Percentiles rank a stretch among this genome's conserved stretches.
These are phyloP conservation scores for Cystobasidium sp. DNA, from an alignment of 1,284 basidiomycete genomes.

Conservation along the genomic window DNA sequence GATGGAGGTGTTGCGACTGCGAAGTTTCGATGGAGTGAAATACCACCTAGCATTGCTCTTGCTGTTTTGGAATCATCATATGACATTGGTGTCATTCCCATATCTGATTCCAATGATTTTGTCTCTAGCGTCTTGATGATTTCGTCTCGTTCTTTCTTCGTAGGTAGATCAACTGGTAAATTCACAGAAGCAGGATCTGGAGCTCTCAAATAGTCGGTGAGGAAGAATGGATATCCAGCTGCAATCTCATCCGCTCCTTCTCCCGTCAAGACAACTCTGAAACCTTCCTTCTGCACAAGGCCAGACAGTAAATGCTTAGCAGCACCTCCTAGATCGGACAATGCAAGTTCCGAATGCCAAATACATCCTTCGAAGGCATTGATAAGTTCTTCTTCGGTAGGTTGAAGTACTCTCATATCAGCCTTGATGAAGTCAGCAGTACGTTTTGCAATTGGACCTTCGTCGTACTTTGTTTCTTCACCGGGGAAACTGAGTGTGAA, in stretches of 20 bases:
- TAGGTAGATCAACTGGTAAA: conserved; percentile 29
- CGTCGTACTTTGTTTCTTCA: conserved; percentile 55
- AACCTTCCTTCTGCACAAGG: conserved; percentile 59
- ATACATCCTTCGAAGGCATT: conserved; percentile 58
- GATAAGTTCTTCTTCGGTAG: conserved; percentile 57
- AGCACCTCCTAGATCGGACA: conserved; percentile 58
- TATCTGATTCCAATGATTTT: conserved; percentile 30
- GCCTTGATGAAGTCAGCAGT: conserved; percentile 59
- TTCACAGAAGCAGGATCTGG: conserved; percentile 25
- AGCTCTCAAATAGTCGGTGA: conserved; percentile 35
- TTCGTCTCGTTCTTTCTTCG: conserved; percentile 15
- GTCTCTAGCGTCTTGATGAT: conserved; percentile 30
- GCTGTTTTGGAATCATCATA: conserved; percentile 29
- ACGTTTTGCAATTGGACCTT: conserved; percentile 57
- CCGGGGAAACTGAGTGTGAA: conserved; percentile 45
- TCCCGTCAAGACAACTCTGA: conserved; percentile 59
- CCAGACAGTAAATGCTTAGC: conserved; percentile 58
- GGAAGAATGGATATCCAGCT: conserved; percentile 52
- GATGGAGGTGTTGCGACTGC: conserved; percentile 35
- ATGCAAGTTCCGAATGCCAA: conserved; percentile 59
- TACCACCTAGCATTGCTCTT: conserved; percentile 39
- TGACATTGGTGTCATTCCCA: conserved; percentile 44
- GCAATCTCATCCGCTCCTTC: conserved; percentile 60
- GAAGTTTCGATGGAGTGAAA: conserved; percentile 34
- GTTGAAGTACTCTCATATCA: conserved; percentile 58